Percentiles rank a stretch among this genome's conserved stretches.
These are phyloP conservation scores for Dactylellina sp. DNA, from an alignment of 2,329 filamentous ascomycete genomes.

Conservation along the genomic window DNA sequence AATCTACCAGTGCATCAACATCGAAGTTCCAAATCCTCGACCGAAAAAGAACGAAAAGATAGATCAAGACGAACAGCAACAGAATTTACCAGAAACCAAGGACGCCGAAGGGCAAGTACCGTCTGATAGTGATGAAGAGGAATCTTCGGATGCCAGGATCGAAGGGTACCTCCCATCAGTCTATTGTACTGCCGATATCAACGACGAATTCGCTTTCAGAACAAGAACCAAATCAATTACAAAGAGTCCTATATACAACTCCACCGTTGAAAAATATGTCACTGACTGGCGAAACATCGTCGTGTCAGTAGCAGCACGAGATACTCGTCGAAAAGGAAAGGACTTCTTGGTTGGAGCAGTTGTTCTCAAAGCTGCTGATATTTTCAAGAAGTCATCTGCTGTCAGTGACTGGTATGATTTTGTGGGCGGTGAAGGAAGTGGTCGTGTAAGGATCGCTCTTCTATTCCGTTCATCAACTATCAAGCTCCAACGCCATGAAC, in stretches of 20 bases:
- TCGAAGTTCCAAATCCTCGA: constrained; percentile 69
- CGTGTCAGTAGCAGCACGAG: constrained; percentile 88
- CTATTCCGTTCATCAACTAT: constrained; percentile 91
- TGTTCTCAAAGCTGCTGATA: constrained; percentile 84
- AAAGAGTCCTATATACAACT: constrained; percentile 96
- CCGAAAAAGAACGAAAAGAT: constrained; percentile 34
- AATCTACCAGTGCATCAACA: constrained; percentile 92
- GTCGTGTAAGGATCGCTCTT: constrained; percentile 86
- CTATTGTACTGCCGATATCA: constrained; percentile 91
- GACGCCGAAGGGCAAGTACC: constrained; percentile 79
- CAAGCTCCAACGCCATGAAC: constrained; percentile 80
- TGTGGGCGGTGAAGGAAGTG: constrained; percentile 92
- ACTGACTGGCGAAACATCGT: constrained; percentile 94
- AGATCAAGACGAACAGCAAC: constrained; percentile 41
- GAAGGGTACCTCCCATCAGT: constrained; percentile 76
- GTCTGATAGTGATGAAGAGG: constrained; percentile 49
- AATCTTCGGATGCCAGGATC: constrained; percentile 38
- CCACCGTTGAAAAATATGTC: constrained; percentile 90
- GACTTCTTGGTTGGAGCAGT: constrained; percentile 94
- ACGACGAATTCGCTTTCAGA: constrained; percentile 81
- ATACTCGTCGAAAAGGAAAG: constrained; percentile 88
- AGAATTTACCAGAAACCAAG: constrained; percentile 77
- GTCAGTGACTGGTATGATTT: constrained; percentile 93
- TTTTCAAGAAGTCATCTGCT: constrained; percentile 87
- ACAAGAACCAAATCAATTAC: constrained; percentile 92